phyloP scores from a whole-genome alignment of 1,139 yeast genomes.

The Hyphopichia khmerensis region DNA sequence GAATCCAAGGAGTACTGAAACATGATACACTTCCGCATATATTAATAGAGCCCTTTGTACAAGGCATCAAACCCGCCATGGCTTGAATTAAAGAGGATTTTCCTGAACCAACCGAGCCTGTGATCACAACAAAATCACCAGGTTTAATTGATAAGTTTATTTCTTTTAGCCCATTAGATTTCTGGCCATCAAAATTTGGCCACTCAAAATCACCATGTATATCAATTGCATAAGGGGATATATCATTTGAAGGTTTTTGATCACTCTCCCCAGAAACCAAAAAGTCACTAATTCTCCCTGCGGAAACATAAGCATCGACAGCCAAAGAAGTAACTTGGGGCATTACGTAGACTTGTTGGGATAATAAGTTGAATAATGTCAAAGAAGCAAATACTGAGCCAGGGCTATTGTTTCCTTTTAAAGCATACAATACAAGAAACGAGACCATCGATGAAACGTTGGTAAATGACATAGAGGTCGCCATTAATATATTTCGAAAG shows the following conservation, averaged over 20 bases:
- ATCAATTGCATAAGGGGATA: conserved; percentile 33
- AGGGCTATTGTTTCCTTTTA: conserved; percentile 46
- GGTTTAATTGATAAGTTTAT: conserved; percentile 35
- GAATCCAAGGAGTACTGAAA: conserved; percentile 42
- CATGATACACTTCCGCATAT: conserved; percentile 27
- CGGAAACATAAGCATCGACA: conserved; percentile 68
- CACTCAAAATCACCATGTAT: conserved; percentile 66
- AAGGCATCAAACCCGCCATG: conserved; percentile 31
- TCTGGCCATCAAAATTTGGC: conserved; percentile 46
- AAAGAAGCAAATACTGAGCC: conserved; percentile 80
- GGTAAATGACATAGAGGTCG: conserved; percentile 13
- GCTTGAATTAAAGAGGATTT: conserved; percentile 47
- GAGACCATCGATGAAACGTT: conserved; percentile 11
- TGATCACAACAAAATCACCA: conserved; percentile 45
- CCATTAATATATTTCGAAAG: conserved; percentile 10
- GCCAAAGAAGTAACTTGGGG: conserved; percentile 72
- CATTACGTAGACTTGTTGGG: conserved; percentile 54
- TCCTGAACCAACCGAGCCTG: conserved; percentile 53
- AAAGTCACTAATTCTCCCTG: conserved; percentile 56
- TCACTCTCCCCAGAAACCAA: conserved; percentile 32
- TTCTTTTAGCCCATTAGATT: conserved; percentile 13
- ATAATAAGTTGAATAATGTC: conserved; percentile 64
- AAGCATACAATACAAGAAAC: conserved; percentile 12
- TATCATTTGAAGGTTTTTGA: conserved; percentile 11
- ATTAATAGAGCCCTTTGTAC: conserved; percentile 27